These are phyloP conservation scores for Hypoxylon intermedium DNA, from an alignment of 495 filamentous ascomycete genomes.

Conservation along the genomic window DNA sequence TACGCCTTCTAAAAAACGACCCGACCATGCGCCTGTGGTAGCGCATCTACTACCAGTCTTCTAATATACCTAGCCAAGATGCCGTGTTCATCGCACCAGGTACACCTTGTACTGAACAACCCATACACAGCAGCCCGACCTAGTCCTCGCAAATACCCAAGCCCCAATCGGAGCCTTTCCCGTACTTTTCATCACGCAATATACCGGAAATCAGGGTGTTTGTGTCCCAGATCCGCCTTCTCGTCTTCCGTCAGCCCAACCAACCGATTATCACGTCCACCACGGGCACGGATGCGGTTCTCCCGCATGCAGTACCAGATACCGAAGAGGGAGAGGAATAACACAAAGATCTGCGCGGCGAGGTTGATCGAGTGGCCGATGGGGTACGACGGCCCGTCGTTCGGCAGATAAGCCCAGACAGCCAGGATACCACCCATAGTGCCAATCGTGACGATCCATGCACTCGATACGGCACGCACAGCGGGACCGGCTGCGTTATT, in stretches of 20 bases:
- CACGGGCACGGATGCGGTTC: conserved; percentile 57
- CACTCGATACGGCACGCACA: conserved; percentile 61
- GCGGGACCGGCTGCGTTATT: conserved; percentile 65
- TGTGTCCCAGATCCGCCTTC: conserved; percentile 56
- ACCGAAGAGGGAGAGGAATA: conserved; percentile 53
- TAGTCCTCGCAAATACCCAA: too few species aligned
- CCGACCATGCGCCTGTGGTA: not conserved
- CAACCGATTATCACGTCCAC: conserved; percentile 59
- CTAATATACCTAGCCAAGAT: too few species aligned
- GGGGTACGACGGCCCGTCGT: conserved; percentile 58
- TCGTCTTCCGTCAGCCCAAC: conserved; percentile 58
- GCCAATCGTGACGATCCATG: conserved; percentile 62
- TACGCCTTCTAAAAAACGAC: conserved; percentile 6
- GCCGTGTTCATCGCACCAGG: too few species aligned
- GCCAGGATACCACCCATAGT: conserved; percentile 64
- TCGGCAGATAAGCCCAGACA: conserved; percentile 61
- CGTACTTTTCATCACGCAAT: conserved; percentile 46
- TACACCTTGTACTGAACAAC: too few species aligned
- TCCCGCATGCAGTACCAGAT: conserved; percentile 61
- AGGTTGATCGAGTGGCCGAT: conserved; percentile 68
- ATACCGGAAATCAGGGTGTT: conserved; percentile 63
- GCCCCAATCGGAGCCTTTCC: too few species aligned
- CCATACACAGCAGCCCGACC: too few species aligned
- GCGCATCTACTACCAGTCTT: too few species aligned
- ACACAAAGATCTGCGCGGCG: conserved; percentile 51